Conservation (phyloP, 805 yeast species). For the Tetrapisispora pingtungensis region DNA sequence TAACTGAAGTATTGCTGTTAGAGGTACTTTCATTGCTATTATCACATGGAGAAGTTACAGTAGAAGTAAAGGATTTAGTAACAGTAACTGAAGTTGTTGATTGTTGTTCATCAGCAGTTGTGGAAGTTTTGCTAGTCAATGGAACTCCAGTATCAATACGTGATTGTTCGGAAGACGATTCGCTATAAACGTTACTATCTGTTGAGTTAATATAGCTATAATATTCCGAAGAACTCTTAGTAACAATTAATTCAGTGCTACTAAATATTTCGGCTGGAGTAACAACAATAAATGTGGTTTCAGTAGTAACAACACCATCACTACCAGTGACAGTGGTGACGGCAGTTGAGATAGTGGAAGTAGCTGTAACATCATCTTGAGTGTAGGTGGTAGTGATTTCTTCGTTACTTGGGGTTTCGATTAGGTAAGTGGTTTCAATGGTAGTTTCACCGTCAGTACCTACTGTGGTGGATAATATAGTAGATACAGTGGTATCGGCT, state of each 20-base stretch:
- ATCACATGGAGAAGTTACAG: too few relatives aligned
- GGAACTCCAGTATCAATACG: neutral
- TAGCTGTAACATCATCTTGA: neutral
- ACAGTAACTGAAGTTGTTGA: too few relatives aligned
- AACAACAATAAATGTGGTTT: conserved; percentile 2
- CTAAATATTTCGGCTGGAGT: neutral
- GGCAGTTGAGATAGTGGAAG: neutral
- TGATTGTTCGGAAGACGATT: neutral
- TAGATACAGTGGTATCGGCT: neutral
- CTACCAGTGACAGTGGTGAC: conserved; percentile 3
- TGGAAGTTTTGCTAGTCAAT: neutral
- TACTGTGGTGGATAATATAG: neutral
- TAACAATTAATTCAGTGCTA: neutral
- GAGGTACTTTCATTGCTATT: too few relatives aligned
- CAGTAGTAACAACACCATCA: conserved; percentile 1
- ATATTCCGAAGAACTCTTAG: neutral
- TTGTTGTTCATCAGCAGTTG: too few relatives aligned
- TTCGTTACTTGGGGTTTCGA: conserved; percentile 2
- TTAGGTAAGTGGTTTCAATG: neutral
- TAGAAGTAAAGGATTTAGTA: too few relatives aligned
- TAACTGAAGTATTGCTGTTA: too few relatives aligned
- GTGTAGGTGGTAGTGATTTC: conserved; percentile 1
- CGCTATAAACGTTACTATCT: neutral
- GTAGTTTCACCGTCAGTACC: conserved; percentile 3
- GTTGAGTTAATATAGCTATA: neutral